These are phyloP conservation scores for Corymbia citriodora DNA, from an alignment of 441 rosid species.

Conservation along the genomic window DNA sequence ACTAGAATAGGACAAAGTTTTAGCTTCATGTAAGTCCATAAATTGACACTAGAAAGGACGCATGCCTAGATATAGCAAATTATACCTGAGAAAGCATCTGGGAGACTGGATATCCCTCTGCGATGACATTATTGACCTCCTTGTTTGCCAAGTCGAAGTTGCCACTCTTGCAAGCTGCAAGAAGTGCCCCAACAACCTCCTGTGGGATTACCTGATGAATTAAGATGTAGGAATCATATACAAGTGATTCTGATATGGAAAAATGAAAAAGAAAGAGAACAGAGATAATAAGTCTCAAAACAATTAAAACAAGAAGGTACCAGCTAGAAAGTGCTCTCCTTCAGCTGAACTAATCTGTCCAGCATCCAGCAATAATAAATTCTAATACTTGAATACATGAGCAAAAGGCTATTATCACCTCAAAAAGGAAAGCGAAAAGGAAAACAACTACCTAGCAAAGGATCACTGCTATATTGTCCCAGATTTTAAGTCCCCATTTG, in stretches of 20 bases:
- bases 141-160: slow-evolving; percentile 87
- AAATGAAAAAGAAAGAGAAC: not conserved
- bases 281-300: not conserved
- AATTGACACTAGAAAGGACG: not conserved
- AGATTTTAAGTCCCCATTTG: not conserved
- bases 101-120: slow-evolving; percentile 91
- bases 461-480: not conserved
- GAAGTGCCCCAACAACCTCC: slow-evolving; percentile 53
- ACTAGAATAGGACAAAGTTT: slow-evolving; percentile 31
- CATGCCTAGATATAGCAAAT: not conserved
- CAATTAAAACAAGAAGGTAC: not conserved
- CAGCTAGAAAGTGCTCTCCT: not conserved
- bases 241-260: not conserved
- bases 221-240: not conserved
- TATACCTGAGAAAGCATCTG: slow-evolving; percentile 82
- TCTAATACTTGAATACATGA: not conserved
- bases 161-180: slow-evolving; percentile 75
- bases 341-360: not conserved
- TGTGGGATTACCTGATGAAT: slow-evolving; percentile 59
- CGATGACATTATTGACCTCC: slow-evolving; percentile 72
- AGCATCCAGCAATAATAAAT: not conserved
- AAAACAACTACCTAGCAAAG: not conserved
- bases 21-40: not conserved
- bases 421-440: not conserved
- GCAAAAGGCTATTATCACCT: not conserved